Evolutionary conservation across 164 flowering plant species (phyloP).

Genomic region (Aristolochia californica): DNA sequence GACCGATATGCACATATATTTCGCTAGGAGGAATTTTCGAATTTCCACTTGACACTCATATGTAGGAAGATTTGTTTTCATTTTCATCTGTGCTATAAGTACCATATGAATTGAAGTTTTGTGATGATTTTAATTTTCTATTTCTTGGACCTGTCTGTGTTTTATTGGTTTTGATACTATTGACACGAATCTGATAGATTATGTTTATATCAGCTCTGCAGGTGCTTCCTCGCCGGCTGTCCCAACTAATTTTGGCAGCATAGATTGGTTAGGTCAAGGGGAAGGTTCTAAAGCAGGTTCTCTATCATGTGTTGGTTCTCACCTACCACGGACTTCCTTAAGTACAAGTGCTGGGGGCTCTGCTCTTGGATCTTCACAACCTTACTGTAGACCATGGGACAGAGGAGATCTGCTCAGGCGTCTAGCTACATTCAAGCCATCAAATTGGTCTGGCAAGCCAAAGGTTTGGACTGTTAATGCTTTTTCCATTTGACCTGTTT

Average conservation of each 20-base stretch:
- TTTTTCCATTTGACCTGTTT: background rate
- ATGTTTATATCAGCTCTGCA: slow-evolving; percentile 57
- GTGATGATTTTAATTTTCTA: too few relatives aligned
- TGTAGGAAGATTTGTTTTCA: too few relatives aligned
- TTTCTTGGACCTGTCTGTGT: background rate
- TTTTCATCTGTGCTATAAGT: too few relatives aligned
- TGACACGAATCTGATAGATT: background rate
- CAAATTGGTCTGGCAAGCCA: slow-evolving; percentile 85
- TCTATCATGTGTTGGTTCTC: slow-evolving; percentile 59
- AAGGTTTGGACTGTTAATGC: slow-evolving; percentile 41
- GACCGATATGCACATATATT: too few relatives aligned
- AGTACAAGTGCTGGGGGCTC: slow-evolving; percentile 82
- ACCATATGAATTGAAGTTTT: too few relatives aligned
- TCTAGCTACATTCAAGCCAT: slow-evolving; percentile 79
- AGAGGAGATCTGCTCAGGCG: slow-evolving; percentile 91
- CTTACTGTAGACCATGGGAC: slow-evolving; percentile 98
- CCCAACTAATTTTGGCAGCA: slow-evolving; percentile 58
- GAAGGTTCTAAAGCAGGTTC: slow-evolving; percentile 75
- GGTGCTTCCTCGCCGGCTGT: slow-evolving; percentile 95
- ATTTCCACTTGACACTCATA: too few relatives aligned
- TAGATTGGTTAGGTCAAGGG: slow-evolving; percentile 60
- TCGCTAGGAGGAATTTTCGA: too few relatives aligned
- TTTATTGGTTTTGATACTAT: too few relatives aligned
- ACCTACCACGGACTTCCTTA: slow-evolving; percentile 46
- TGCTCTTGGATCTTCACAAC: slow-evolving; percentile 60